These are phyloP conservation scores for Annulohypoxylon moriforme DNA, from an alignment of 495 filamentous ascomycete genomes.

Conservation along the genomic window DNA sequence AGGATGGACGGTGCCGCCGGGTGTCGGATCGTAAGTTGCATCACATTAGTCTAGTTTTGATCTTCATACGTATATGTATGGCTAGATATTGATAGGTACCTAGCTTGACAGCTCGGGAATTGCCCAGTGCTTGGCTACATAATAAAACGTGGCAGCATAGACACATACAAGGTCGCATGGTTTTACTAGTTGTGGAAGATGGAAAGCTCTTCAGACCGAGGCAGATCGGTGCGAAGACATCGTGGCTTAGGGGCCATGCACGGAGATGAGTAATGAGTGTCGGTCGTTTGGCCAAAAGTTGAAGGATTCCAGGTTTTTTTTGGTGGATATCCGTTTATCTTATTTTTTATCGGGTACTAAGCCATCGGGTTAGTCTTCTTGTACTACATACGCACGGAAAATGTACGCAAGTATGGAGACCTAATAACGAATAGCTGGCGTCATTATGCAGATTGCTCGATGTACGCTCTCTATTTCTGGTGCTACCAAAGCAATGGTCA, in stretches of 20 bases:
- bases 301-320: conserved; percentile 4
- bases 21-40: conserved; percentile 21
- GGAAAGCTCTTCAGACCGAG: neutral
- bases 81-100: neutral
- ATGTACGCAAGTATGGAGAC: neutral
- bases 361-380: conserved; percentile 20
- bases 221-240: neutral
- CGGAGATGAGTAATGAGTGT: conserved; percentile 27
- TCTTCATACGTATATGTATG: neutral
- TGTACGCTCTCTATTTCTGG: neutral
- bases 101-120: neutral
- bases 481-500: neutral
- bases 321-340: neutral
- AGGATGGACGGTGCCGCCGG: conserved; percentile 7
- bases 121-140: neutral
- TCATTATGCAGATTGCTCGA: conserved; percentile 20
- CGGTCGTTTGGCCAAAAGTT: conserved; percentile 15
- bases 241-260: neutral
- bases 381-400: neutral
- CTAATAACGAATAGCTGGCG: conserved; percentile 4
- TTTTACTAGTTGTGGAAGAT: neutral
- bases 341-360: conserved; percentile 13
- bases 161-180: neutral
- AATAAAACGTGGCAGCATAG: conserved; percentile 3
- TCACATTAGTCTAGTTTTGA: neutral